Evolutionary conservation across 805 yeast species (phyloP).

Genomic region (Kurtzmaniella fragi): DNA sequence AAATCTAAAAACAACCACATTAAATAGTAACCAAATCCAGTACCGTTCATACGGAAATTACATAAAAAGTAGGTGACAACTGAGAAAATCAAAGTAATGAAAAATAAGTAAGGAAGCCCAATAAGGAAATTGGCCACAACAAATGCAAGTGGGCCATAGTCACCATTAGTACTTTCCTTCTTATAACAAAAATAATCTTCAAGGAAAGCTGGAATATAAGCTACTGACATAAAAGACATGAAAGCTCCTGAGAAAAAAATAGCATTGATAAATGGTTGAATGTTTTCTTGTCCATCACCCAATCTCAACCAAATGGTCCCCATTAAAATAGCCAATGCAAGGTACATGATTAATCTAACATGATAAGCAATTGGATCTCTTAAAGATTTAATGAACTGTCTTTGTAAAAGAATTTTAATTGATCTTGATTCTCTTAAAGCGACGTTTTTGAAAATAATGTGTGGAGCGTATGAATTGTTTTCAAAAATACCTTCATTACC

Average conservation of each 20-base stretch:
- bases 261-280: constrained; percentile 31
- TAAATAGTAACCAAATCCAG: constrained; percentile 27
- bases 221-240: constrained; percentile 42
- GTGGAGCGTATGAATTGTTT: too few relatives aligned
- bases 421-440: constrained; percentile 6
- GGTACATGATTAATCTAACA: constrained; percentile 32
- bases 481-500: too few relatives aligned
- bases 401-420: constrained; percentile 14
- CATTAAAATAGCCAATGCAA: constrained; percentile 37
- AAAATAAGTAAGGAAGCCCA: constrained; percentile 32
- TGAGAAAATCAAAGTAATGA: constrained; percentile 25
- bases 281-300: constrained; percentile 21
- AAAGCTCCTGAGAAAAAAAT: constrained; percentile 41
- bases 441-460: constrained; percentile 2
- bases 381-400: constrained; percentile 26
- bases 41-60: constrained; percentile 22
- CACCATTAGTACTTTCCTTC: too few relatives aligned
- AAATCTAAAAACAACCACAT: constrained; percentile 36
- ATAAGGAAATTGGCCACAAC: constrained; percentile 28
- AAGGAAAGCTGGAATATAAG: too few relatives aligned
- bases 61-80: constrained; percentile 30
- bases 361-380: constrained; percentile 33
- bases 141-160: too few relatives aligned
- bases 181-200: too few relatives aligned
- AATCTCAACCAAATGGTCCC: constrained; percentile 29